Evolutionary conservation across 2,329 filamentous ascomycete genomes (phyloP), one percentile per base, ranked within the genome.

Genomic region (Pseudonectria foliicola): DNA sequence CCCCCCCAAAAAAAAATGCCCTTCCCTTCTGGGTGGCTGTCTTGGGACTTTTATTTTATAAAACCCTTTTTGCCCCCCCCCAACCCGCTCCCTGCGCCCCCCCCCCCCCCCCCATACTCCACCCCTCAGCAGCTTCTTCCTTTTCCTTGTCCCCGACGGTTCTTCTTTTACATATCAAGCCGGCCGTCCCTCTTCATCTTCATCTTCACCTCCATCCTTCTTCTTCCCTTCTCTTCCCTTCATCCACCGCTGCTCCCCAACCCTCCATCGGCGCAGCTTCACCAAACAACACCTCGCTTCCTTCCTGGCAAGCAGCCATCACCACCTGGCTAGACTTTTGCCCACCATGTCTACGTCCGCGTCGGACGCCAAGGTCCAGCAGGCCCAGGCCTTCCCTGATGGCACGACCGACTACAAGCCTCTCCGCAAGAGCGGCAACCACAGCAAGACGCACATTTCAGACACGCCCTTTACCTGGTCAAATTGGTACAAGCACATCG

Each of bases 401-500:
- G 72, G 71, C 59, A 75, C 71, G 33, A 68, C 64, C 42, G 72
- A 76, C 49, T 73, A 73, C 57, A 63, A 70, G 50, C 71, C 71
- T 40, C 59, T 69, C 30, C 68, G 70, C 31, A 53, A 46, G 28
- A 45, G 50, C 35, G 62, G 64, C 46, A 74, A 79, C 40, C 28
- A 59, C 39, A 68, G 81, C 69, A 94, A 93, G 68, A 75, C 82
- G 55, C 87, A 94, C 64, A 92, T 94, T 63, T 79, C 85, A 46
- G 87, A 93, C 46, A 76, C 77, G 44, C 82, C 84, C 38, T 81
- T 93, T 51, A 94, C 85, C 40, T 73, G 71, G 63, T 68, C 71
- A 54, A 95, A 94, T 70, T 92, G 85, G 85, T 80, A 88, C 67
- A 82, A 89, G 67, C 88, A 95, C 59, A 75, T 95, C 70, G 88